Base-by-base conservation (phyloP, 441 rosid genomes). In the Populus hybrid region DNA sequence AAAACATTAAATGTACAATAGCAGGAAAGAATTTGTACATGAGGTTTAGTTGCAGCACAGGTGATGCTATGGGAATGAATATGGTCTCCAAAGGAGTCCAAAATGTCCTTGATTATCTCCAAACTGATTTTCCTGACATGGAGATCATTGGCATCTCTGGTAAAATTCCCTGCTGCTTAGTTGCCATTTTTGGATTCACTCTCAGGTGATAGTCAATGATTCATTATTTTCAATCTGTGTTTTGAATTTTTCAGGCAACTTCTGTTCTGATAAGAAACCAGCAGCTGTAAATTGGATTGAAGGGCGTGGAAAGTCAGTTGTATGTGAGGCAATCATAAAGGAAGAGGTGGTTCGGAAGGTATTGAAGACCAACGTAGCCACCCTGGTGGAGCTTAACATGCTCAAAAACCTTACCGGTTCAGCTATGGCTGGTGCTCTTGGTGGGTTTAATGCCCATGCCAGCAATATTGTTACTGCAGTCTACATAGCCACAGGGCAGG, bases 51-150 rank as follows among this genome's bases (percentile, higher is more conserved):
- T 88, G 97, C 81, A 80, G 91, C 83, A 93, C 97, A 9, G 96
- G 97, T 4, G 97, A 91, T 75, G 97, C 97, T 9, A 93, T 93
- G 96, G 97, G 94, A 72, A 93, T 93, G 94, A 93, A 91, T 82
- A 93, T 93, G 97, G 90, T 91, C 23, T 91, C 97, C 26, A 93
- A 93, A 84, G 97, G 96, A 63, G 97, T 93, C 9, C 91, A 93
- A 83, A 93, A 93, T 79, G 91, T 90, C 64, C 91, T 93, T 10
- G 89, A 89, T n/a, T 91, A 79, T 78, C 94, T 93, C 42, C 86
- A 78, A n/a, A 85, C 74, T 61, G 92, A 90, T 74, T 93, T 89
- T 73, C 89, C 93, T 0, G 97, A 93, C 87, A 91, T 91, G 93
- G 96, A 91, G 68, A 90, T 91, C 12, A 86, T 91, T 18, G 94